These are phyloP conservation scores for Ogataea neopini DNA, from an alignment of 805 yeast species.

Conservation along the genomic window DNA sequence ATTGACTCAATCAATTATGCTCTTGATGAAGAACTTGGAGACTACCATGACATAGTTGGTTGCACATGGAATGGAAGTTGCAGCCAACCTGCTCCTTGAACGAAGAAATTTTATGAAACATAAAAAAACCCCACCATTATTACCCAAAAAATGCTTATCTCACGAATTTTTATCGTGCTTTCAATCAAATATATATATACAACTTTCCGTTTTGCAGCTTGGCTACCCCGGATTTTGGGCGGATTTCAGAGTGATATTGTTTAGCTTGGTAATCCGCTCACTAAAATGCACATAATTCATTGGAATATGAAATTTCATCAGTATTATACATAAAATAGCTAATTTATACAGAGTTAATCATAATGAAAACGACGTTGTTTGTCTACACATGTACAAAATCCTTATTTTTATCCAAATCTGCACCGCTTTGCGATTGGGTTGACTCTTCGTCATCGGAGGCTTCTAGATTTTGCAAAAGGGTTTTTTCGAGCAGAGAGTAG, in stretches of 20 bases:
- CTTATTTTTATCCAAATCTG: slow-evolving; percentile 20
- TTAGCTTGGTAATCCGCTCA: too few relatives aligned
- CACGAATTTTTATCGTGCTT: slow-evolving; percentile 1
- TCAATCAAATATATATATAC: neutral
- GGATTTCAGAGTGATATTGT: too few relatives aligned
- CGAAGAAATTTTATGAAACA: neutral
- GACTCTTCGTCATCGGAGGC: slow-evolving; percentile 9
- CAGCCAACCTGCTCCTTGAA: slow-evolving; percentile 8
- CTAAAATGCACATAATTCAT: neutral
- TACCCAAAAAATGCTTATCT: neutral
- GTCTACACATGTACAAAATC: slow-evolving; percentile 18
- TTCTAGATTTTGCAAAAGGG: slow-evolving; percentile 17
- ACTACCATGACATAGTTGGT: slow-evolving; percentile 17
- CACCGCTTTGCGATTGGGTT: slow-evolving; percentile 12
- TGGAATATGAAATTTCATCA: neutral
- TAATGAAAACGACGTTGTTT: too few relatives aligned
- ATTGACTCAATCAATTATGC: slow-evolving; percentile 20
- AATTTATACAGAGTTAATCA: neutral
- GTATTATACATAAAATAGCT: neutral
- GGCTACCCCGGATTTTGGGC: slow-evolving; percentile 5
- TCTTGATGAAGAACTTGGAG: slow-evolving; percentile 24
- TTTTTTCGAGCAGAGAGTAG: slow-evolving; percentile 17
- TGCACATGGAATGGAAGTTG: slow-evolving; percentile 16
- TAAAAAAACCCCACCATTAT: neutral
- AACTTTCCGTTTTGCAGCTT: slow-evolving; percentile 8